Percentiles rank a stretch among this genome's conserved stretches.
Conservation (phyloP, 331 rosid genomes). For the Ulmus americana region DNA sequence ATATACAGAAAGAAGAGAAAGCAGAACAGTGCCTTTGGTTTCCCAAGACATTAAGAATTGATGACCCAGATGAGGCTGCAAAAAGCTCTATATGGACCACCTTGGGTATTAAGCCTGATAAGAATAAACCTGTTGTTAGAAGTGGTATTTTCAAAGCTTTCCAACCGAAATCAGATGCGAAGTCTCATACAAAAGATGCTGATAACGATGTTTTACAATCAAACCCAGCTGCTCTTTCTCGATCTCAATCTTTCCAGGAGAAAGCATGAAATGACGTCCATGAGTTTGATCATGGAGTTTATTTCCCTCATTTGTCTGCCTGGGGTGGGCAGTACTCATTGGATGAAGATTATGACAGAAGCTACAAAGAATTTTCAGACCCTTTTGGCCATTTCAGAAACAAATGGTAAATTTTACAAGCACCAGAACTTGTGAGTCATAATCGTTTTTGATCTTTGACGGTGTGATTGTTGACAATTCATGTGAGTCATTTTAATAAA, state of each 20-base stretch:
- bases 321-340: constrained; percentile 10
- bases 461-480: too few relatives aligned
- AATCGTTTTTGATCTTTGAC: too few relatives aligned
- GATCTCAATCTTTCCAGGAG: constrained; percentile 47
- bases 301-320: constrained; percentile 10
- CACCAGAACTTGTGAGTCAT: too few relatives aligned
- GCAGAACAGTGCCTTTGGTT: constrained; percentile 47
- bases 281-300: constrained; percentile 1
- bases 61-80: constrained; percentile 60
- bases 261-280: constrained; percentile 16
- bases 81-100: constrained; percentile 70
- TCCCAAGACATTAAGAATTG: constrained; percentile 62
- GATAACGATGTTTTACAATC: constrained; percentile 36
- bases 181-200: constrained; percentile 26
- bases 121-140: constrained; percentile 33
- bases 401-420: not conserved
- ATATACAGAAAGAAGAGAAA: constrained; percentile 25
- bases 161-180: constrained; percentile 34
- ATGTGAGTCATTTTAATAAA: too few relatives aligned
- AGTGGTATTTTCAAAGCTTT: constrained; percentile 59
- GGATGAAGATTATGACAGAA: constrained; percentile 16
- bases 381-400: not conserved
- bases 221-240: constrained; percentile 58
- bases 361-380: constrained; percentile 1
- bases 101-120: constrained; percentile 36